Base-by-base conservation (phyloP, 495 filamentous ascomycete genomes). In the Cryomyces antarcticus region DNA sequence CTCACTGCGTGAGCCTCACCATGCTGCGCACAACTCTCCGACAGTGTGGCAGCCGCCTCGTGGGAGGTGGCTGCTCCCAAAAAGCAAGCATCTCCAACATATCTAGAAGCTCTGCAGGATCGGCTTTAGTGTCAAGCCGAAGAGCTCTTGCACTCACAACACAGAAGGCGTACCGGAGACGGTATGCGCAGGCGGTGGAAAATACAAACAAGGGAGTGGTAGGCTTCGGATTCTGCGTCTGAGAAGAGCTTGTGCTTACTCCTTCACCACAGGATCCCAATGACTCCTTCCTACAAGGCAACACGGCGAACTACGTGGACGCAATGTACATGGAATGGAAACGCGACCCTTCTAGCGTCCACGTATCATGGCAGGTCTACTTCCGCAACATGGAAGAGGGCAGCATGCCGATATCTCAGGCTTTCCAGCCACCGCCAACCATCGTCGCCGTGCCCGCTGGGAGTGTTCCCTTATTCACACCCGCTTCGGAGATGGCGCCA, bases 321-420 rank as follows among this genome's bases (percentile, higher is more conserved):
- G 89, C 93, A 71, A 97, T 97, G 89, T 97, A 97, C 63, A 62
- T 97, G 62, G 73, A 82, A 52, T 97, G 89, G 89, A 93, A 88
- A 66, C 70, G 79, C 47, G 84, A 97, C 53, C 85, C 92, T 13
- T 71, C 75, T 50, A 92, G 82, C 62, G 89, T 97, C 37, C 89
- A 97, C 64, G 70, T 94, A 53, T 97, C 89, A 58, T 97, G 89
- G 89, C 89, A 95, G 67, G 80, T 88, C 50, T 97, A 97, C 75
- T 97, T 97, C 72, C 78, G 75, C 59, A 97, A 97, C 64, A 94
- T 97, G 85, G 89, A 97, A 66, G 78, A 75, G 46, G 89, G 92
- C 60, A 82, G 88, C 51, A 95, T 96, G 80, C 89, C 85, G 54
- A 82, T 88, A 60, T 88, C 87, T 40, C 80, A 92, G 61, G 89